These are phyloP conservation scores for Amanita rimosa DNA, from an alignment of 768 basidiomycete genomes.

Conservation along the genomic window DNA sequence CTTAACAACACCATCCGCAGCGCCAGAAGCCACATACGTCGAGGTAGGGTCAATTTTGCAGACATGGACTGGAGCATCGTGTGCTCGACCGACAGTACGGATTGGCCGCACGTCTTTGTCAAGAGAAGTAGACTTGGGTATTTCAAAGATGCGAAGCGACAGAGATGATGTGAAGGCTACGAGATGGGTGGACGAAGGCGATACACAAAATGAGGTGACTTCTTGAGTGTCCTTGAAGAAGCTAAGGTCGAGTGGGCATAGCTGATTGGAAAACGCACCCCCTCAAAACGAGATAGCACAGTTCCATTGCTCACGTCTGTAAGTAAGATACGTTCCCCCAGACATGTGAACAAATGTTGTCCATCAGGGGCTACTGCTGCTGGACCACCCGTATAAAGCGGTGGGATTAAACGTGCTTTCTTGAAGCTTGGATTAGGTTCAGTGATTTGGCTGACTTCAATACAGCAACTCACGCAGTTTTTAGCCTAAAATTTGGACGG, in stretches of 20 bases:
- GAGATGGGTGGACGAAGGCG: conserved; percentile 65
- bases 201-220: conserved; percentile 75
- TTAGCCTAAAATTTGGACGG: too few species aligned
- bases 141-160: conserved; percentile 73
- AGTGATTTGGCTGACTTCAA: neutral
- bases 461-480: conserved; percentile 42
- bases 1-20: conserved; percentile 94
- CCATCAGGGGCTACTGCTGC: conserved; percentile 75
- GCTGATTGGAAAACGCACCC: conserved; percentile 42
- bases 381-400: conserved; percentile 84
- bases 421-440: conserved; percentile 44
- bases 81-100: conserved; percentile 73
- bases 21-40: conserved; percentile 87
- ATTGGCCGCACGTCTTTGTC: conserved; percentile 50
- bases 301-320: conserved; percentile 70
- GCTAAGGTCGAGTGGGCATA: neutral
- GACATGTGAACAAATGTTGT: conserved; percentile 69
- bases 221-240: conserved; percentile 64
- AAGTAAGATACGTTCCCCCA: conserved; percentile 75
- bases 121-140: conserved; percentile 40
- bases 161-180: conserved; percentile 74
- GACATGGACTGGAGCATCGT: conserved; percentile 90
- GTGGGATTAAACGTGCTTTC: conserved; percentile 59
- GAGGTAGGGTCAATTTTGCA: conserved; percentile 78
- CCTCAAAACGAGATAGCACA: conserved; percentile 71